Conservation (phyloP, 2,329 filamentous ascomycete species). For the Aureobasidium sp. region DNA sequence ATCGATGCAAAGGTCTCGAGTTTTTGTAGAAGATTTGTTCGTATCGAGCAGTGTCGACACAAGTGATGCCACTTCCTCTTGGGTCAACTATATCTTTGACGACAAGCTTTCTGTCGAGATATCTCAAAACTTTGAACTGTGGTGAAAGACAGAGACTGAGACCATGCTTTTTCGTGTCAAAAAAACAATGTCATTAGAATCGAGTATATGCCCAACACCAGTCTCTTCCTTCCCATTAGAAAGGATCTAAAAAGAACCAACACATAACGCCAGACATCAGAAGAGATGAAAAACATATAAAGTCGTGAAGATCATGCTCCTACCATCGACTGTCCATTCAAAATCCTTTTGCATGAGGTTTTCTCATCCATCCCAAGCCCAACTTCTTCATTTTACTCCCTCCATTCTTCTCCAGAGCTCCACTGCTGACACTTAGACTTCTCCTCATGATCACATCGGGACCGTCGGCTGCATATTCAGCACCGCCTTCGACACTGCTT, state of each 20-base stretch:
- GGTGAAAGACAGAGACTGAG: too few relatives aligned
- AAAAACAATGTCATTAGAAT: background rate
- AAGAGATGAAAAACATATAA: background rate
- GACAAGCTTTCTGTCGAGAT: too few relatives aligned
- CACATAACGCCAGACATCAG: background rate
- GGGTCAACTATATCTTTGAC: too few relatives aligned
- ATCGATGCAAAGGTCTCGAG: too few relatives aligned
- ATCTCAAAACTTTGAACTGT: too few relatives aligned
- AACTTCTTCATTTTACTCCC: background rate
- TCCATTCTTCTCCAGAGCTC: background rate
- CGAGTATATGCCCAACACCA: background rate
- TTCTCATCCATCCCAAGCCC: constrained; percentile 9
- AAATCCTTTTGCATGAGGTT: constrained; percentile 4
- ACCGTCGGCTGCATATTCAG: background rate
- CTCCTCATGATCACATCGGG: background rate
- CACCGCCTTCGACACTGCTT: background rate
- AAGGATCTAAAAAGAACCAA: background rate
- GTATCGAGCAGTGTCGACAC: too few relatives aligned
- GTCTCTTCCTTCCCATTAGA: too few relatives aligned
- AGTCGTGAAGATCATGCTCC: background rate
- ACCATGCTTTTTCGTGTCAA: too few relatives aligned
- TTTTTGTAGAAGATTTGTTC: too few relatives aligned
- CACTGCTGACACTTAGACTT: background rate
- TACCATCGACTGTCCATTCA: background rate
- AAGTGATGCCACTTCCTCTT: too few relatives aligned